Evolutionary conservation across 441 rosid genomes (phyloP).

Genomic region (Aleurites moluccanus): DNA sequence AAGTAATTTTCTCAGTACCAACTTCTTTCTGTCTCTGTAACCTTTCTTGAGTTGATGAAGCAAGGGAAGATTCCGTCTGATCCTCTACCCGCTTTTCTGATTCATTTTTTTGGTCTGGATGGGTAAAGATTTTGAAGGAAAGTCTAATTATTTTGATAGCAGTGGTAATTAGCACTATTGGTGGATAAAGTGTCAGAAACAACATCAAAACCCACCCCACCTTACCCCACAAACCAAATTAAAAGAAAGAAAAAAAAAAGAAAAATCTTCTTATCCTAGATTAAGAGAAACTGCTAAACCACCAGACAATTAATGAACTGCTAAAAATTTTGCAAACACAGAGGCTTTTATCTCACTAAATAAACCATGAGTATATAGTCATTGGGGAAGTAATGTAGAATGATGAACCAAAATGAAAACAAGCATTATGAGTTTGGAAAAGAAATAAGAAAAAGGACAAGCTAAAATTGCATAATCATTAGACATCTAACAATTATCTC

Average conservation of each 20-base stretch:
- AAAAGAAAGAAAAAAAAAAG: background rate
- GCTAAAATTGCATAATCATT: too few species aligned
- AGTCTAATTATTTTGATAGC: conserved; percentile 1
- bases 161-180: background rate
- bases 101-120: conserved; percentile 55
- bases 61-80: conserved; percentile 49
- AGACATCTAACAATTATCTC: background rate
- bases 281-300: too few species aligned
- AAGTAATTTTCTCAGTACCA: conserved; percentile 40
- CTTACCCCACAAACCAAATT: background rate
- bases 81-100: conserved; percentile 51
- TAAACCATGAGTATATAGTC: background rate
- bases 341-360: too few species aligned
- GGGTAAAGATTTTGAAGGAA: conserved; percentile 15
- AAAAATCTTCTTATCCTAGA: too few species aligned
- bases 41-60: conserved; percentile 57
- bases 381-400: too few species aligned
- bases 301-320: too few species aligned
- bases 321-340: too few species aligned
- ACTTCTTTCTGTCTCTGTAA: conserved; percentile 48
- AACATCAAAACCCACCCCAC: background rate
- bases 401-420: too few species aligned
- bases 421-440: too few species aligned
- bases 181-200: background rate
- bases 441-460: too few species aligned